Base-by-base conservation (phyloP, 169 alveolate species). In the Cryptosporidium baileyi region DNA sequence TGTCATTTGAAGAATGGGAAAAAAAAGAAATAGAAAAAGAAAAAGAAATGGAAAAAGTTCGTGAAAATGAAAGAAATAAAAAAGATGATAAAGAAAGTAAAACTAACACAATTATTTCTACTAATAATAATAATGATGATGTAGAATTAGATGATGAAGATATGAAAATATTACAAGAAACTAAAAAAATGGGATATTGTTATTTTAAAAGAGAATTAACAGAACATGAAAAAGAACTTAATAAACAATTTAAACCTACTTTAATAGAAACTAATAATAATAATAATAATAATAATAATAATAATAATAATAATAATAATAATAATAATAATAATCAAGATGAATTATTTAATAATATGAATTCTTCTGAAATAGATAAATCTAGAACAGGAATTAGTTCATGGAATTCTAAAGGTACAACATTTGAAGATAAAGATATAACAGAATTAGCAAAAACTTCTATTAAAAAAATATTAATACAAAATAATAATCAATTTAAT, bases 181-280 rank as follows among this genome's bases (percentile, higher is more conserved):
- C 96, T 2, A 93, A 92, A 63, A 93, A 93, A 82, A 93, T 93
- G 96, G 96, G 96, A 1, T 93, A 93, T 80, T 93, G 96, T 52
- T 93, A 93, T 89, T 93, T 93, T 60, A 91, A 89, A 32, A 74
- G 85, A 52, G 89, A 92, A 80, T 81, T 92, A 59, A 90, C 74
- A 41, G 89, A 82, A 24, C 91, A 89, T 34, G 92, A 63, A 26
- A 89, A 90, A 74, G 63, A 57, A 51, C 49, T 90, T 17, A 88
- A 88, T 41, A 88, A 74, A 11, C 90, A 74, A 36, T 80, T 82
- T 38, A 63, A 17, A 24, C 82, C 89, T 19, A 60, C 63, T 5
- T 30, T 74, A 26, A 85, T 57, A 82, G 88, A 80, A 74, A 74
- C 24, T 62, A 89, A 32, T 74, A 61, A 74, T 17, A 32, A 60